Evolutionary conservation across 73 alveolate genomes (phyloP), one percentile per base, ranked within the genome.

Genomic region (Effrenium voratum): DNA sequence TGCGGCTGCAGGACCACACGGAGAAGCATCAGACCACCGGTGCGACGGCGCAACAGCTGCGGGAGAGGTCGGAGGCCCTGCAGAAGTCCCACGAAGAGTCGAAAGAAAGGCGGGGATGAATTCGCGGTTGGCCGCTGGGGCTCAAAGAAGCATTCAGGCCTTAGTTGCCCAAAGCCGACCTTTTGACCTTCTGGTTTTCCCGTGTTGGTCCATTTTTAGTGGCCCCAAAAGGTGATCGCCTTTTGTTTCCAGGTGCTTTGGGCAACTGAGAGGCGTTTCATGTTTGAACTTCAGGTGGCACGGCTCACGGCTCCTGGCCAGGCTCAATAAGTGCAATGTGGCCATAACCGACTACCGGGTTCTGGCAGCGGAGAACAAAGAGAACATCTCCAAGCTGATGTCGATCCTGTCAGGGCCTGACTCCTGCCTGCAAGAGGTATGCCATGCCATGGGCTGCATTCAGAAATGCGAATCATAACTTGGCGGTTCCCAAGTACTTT

Each of bases 281-380:
- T n/a, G n/a, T n/a, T n/a, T n/a, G n/a, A n/a, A n/a, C n/a, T n/a
- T n/a, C n/a, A n/a, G n/a, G n/a, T n/a, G n/a, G n/a, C n/a, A n/a
- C n/a, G n/a, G n/a, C n/a, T n/a, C n/a, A 52, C 63, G 26, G 8
- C 8, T 19, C 63, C 8, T 19, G 63, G 12, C 59, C 63, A 85
- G 94, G 94, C 24, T 85, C 46, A 85, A 85, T 47, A 57, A 68
- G n/a, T 66, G 81, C 24, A 81, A 85, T 32, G 80, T 85, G 19
- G 94, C 66, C n/a, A 85, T 85, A 80, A 85, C 94, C 8, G 94
- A 85, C 94, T 57, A 85, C 68, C 79, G 94, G 43, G 94, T 85
- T n/a, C 60, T 59, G 34, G 94, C 94, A 4, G 81, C 80, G 44
- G 55, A 85, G 46, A 85, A 85, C 94, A 85, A 59, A 60, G 57